These are phyloP conservation scores for Fraxinus americana DNA, from an alignment of 257 asterid species.

Conservation along the genomic window DNA sequence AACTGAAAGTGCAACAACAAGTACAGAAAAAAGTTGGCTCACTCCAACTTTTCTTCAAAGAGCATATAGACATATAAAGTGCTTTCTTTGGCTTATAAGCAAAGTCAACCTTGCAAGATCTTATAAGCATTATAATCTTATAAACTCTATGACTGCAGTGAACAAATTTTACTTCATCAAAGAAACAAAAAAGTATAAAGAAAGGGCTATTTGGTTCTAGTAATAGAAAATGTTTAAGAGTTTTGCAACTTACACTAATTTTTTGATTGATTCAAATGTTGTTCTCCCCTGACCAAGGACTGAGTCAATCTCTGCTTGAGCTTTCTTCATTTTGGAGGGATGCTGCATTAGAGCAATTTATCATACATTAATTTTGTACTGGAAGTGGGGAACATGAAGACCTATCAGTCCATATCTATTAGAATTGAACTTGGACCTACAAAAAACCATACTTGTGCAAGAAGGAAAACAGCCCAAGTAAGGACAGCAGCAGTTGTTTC, in stretches of 20 bases:
- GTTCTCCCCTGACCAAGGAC: constrained; percentile 67
- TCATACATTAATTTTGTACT: constrained; percentile 20
- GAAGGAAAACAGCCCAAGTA: constrained; percentile 93
- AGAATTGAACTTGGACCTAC: constrained; percentile 4
- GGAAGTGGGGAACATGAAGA: constrained; percentile 7
- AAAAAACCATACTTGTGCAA: constrained; percentile 73
- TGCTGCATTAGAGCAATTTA: constrained; percentile 50
- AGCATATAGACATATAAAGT: background rate
- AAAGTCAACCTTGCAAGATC: background rate
- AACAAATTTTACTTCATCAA: background rate
- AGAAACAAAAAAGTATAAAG: background rate
- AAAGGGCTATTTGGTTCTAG: constrained; percentile 1
- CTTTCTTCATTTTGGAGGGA: constrained; percentile 91
- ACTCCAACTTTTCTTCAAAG: background rate
- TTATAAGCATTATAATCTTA: background rate
- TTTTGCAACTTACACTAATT: constrained; percentile 57
- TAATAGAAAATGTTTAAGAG: constrained; percentile 19
- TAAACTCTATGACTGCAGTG: background rate
- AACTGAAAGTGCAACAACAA: background rate
- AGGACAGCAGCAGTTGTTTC: constrained; percentile 99
- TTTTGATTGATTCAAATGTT: constrained; percentile 71
- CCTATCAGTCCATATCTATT: constrained; percentile 4
- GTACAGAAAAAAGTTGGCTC: background rate
- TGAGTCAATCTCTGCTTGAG: constrained; percentile 82
- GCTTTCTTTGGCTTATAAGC: background rate